Conservation (phyloP, 2,329 filamentous ascomycete genomes). For the Fusarium bulbicola region DNA sequence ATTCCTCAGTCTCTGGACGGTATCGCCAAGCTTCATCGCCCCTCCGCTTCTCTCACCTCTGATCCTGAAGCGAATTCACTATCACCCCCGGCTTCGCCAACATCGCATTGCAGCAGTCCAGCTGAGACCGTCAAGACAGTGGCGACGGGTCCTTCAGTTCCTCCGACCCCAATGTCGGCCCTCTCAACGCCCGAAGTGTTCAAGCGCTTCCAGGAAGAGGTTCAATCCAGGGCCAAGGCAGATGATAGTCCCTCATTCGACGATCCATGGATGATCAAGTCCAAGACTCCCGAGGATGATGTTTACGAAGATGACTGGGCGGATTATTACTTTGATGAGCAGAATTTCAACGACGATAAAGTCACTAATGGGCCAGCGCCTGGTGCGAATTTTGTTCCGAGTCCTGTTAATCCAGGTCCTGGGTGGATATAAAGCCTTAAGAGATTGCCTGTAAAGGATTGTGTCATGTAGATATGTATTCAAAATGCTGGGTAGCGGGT, state of each 20-base stretch:
- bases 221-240: not conserved
- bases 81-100: constrained; percentile 22
- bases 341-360: constrained; percentile 28
- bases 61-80: constrained; percentile 26
- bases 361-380: not conserved
- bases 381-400: constrained; percentile 28
- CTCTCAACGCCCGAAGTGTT: constrained; percentile 38
- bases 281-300: constrained; percentile 12
- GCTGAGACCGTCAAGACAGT: constrained; percentile 17
- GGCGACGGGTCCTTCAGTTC: constrained; percentile 4
- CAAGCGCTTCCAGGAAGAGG: constrained; percentile 29
- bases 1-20: constrained; percentile 17
- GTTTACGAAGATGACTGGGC: constrained; percentile 44
- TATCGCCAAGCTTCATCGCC: constrained; percentile 29
- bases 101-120: constrained; percentile 5
- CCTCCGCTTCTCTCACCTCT: constrained; percentile 19
- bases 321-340: constrained; percentile 46
- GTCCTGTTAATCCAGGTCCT: constrained; percentile 34
- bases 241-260: constrained; percentile 18
- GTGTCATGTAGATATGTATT: constrained; percentile 14
- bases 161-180: constrained; percentile 32
- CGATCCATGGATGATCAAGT: constrained; percentile 21
- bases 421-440: constrained; percentile 36
- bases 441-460: not conserved
- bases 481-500: constrained; percentile 18